Base-by-base conservation (phyloP, 2,329 filamentous ascomycete genomes). In the Daldinia sp. region DNA sequence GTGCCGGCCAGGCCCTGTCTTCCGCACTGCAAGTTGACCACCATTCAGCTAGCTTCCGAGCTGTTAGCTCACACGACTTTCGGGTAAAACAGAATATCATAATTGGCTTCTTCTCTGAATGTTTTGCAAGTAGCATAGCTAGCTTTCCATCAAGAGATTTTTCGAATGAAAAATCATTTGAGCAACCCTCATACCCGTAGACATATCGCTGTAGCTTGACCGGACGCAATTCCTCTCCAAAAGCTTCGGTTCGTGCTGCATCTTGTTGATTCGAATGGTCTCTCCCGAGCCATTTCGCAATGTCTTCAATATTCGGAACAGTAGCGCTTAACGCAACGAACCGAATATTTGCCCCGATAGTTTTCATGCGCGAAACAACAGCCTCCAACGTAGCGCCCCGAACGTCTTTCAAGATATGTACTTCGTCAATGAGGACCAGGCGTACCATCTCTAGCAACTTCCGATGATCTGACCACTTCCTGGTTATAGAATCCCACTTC, bases 401-500 rank as follows among this genome's bases (percentile, higher is more conserved):
- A 3, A 83, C 78, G 70, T 95, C 92, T 70, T 93, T 94, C 54
- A 96, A 81, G 32, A 95, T 93, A 68, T 96, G 92, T 0, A 96
- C 91, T 72, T 96, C 92, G 69, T 96, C 92, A 58, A 96, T 93
- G 17, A 96, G 82, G 64, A 95, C 92, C 0, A 96, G 79, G 63
- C 90, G 91, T 45, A 96, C 86, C 64, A 94, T 82, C 61, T 89
- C 85, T 76, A 96, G 86, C 15, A 96, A 79, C 66, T 83, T 90
- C 53, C 84, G 83, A 70, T 96, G 90, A 69, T 96, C 92, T 69
- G 89, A 87, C 93, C 93, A 96, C 72, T 92, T 94, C 15, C 92
- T 83, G 0, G 93, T 96, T 74, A 95, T 89, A 62, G 91, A 94
- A 73, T 96, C 92, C 92, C 92, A 96, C 72, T 96, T 96, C 76